These are phyloP conservation scores for Laetiporus sulphureus DNA, from an alignment of 1,284 basidiomycete species.

Conservation along the genomic window DNA sequence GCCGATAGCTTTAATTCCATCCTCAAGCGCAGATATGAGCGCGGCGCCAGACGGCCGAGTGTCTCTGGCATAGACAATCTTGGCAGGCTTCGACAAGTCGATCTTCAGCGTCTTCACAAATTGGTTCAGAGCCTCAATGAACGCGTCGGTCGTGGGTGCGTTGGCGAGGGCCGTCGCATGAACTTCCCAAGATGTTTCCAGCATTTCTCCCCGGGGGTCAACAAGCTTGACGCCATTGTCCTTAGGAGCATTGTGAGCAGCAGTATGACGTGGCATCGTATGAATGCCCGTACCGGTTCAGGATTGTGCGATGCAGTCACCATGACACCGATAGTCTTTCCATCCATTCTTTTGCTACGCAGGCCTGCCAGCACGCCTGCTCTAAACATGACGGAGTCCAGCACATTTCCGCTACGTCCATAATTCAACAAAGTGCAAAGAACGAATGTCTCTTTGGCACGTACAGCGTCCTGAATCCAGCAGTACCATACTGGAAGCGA, in stretches of 20 bases:
- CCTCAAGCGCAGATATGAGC: constrained; percentile 79
- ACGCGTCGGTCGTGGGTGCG: constrained; percentile 65
- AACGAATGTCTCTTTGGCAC: too few relatives aligned
- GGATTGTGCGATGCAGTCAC: constrained; percentile 99
- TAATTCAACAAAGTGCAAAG: neutral
- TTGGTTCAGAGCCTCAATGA: constrained; percentile 61
- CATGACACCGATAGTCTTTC: constrained; percentile 95
- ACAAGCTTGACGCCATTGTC: constrained; percentile 99
- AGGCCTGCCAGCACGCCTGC: constrained; percentile 89
- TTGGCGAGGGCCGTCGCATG: constrained; percentile 92
- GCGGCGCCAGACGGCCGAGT: constrained; percentile 86
- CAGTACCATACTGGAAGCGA: constrained; percentile 87
- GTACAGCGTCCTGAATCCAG: constrained; percentile 90
- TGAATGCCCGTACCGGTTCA: constrained; percentile 49
- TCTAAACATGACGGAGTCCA: constrained; percentile 93
- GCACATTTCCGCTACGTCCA: constrained; percentile 57
- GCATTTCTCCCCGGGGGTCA: constrained; percentile 98
- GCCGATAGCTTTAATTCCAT: constrained; percentile 73
- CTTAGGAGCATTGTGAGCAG: constrained; percentile 40
- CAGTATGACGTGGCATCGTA: neutral
- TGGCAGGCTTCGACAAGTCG: constrained; percentile 71
- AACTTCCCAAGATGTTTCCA: constrained; percentile 91
- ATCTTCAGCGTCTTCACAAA: constrained; percentile 71
- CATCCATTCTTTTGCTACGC: constrained; percentile 85
- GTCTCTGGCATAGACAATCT: constrained; percentile 89